Evolutionary conservation across 352 stramenopile genomes (phyloP), one percentile per base, ranked within the genome.

Genomic region (Phytopythium aichiense): DNA sequence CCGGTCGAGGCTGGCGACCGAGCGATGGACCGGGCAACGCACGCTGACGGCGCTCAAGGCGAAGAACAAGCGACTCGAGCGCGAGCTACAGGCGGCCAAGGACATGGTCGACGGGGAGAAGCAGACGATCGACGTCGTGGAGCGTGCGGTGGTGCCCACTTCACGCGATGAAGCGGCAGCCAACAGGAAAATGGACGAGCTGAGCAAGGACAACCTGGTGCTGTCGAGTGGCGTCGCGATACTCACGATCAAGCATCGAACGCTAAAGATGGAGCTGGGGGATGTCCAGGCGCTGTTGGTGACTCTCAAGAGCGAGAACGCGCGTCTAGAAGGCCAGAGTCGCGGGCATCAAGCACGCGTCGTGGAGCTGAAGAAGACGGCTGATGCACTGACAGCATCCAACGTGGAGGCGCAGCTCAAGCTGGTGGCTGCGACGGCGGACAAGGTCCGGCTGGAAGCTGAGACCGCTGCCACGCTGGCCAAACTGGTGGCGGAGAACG

Each of bases 191-290:
- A 51, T 51, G 45, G 22, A 30, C 45, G 22, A 9, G 22, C 45
- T 51, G 45, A 31, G 22, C 45, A 51, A 51, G 22, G 45, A 31
- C 45, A 51, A 51, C n/a, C 45, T 51, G 45, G 22, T 18, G 45
- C 45, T 51, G 9, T 30, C 45, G 1, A 51, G 15, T 4, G 45
- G 45, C 9, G 45, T 51, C 7, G 45, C 45, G n/a, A 18, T 12
- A 9, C 22, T 51, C 8, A 30, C 9, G n/a, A 51, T 9, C 8
- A 51, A 30, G 45, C 18, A 22, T 4, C 5, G 22, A 5, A 11
- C 45, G 11, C 45, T 51, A 1, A 4, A 30, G 45, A 12, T 12
- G 45, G 7, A 51, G 45, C 22, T 51, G 0, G 22, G 6, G 45
- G 22, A 22, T 9, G 8, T 18, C 18, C 45, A 51, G 4, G 9